Base-by-base conservation (phyloP, 768 basidiomycete species). In the Phlegmacium glaucopus region DNA sequence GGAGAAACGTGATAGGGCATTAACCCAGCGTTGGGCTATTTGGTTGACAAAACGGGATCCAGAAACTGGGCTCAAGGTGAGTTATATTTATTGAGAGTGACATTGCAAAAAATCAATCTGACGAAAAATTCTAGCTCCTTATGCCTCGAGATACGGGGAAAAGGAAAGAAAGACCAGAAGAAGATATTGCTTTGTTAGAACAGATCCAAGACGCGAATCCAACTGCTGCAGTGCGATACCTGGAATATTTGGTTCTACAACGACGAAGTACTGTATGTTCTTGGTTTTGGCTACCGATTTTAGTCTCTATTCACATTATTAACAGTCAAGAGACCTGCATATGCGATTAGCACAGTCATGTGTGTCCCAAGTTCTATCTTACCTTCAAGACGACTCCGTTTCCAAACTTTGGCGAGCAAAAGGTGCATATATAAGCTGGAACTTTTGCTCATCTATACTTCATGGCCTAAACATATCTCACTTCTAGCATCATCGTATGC, bases 211-310 rank as follows among this genome's bases (percentile, higher is more conserved):
- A 73, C 10, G 77, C 80, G 12, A 80, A 77, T 60, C 62, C 76
- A n/a, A 66, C 63, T 6, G 87, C 85, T 15, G 90, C 80, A 2
- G 71, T 75, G 29, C 78, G 79, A 52, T 94, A 83, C 61, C 70
- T 96, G 4, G 93, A 95, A 59, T 82, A 91, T 63, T 68, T 94
- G 1, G 82, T 94, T 2, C 66, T 95, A 17, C 77, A 79, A 45
- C 80, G 81, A 52, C 78, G 82, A 39, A 83, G 77, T 56, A 69
- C 69, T 35, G 87, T 86, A 56, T 10, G 77, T 59, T 29, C 11
- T 7, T 26, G 42, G 25, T 29, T 39, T 11, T 12, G 28, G 16
- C 32, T 26, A 7, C 15, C 25, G 5, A 25, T 11, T 22, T 26
- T 34, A 42, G 6, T 39, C 29, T 5, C 6, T 27, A 34, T 30